These are phyloP conservation scores for Dalbergia oliveri DNA, from an alignment of 306 rosid genomes.

Conservation along the genomic window DNA sequence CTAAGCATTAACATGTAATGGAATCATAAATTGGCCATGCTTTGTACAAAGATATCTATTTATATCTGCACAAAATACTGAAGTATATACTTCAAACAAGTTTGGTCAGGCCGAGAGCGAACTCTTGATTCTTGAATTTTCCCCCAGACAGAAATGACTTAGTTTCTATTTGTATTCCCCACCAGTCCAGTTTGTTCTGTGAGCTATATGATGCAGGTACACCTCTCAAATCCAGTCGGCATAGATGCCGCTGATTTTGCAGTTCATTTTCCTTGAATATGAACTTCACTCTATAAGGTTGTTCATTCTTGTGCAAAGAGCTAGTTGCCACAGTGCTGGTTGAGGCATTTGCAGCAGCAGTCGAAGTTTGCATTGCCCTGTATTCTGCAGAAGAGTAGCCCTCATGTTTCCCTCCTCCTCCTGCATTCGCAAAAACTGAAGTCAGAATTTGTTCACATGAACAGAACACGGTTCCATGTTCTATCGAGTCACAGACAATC, in stretches of 20 bases:
- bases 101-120: background rate
- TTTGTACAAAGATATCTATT: conserved; percentile 23
- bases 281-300: conserved; percentile 31
- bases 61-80: conserved; percentile 30
- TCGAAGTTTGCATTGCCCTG: conserved; percentile 24
- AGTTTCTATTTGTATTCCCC: conserved; percentile 1
- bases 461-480: background rate
- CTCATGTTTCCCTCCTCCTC: conserved; percentile 26
- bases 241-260: conserved; percentile 56
- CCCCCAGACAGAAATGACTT: background rate
- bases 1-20: background rate
- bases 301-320: conserved; percentile 28
- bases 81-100: conserved; percentile 2
- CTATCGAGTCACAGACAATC: background rate
- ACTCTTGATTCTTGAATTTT: background rate
- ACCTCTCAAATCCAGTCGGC: conserved; percentile 65
- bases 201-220: conserved; percentile 7
- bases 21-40: background rate
- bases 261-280: conserved; percentile 39
- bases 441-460: background rate
- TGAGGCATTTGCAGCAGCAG: conserved; percentile 34
- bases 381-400: conserved; percentile 22
- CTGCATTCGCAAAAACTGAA: conserved; percentile 37
- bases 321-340: conserved; percentile 1
- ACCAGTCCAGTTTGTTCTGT: conserved; percentile 35